phyloP scores from a whole-genome alignment of 2,329 filamentous ascomycete genomes.

The Penicillium hesseltinei region DNA sequence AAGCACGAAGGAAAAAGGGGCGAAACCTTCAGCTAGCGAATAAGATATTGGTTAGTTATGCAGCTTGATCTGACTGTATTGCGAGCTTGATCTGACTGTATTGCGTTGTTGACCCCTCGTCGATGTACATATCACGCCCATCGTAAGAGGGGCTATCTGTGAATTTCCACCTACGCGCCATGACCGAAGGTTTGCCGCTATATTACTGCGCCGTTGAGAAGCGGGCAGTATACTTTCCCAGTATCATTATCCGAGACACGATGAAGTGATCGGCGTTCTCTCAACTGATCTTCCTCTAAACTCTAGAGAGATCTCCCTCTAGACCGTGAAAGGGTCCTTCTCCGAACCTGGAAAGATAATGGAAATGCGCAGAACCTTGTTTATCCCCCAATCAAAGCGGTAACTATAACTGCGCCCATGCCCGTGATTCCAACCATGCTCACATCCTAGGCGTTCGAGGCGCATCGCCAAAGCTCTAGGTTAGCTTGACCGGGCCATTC shows the following conservation, averaged over 20 bases:
- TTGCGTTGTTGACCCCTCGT: background rate
- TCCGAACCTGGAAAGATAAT: background rate
- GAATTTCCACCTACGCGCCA: background rate
- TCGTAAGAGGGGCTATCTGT: background rate
- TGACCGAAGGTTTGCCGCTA: background rate
- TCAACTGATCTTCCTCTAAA: background rate
- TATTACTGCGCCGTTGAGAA: background rate
- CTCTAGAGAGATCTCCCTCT: background rate
- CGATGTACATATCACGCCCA: background rate
- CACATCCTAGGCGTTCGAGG: background rate
- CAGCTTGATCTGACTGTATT: conserved; percentile 2
- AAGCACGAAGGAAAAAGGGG: background rate
- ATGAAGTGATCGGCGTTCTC: background rate
- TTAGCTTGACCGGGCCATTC: background rate
- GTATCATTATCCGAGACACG: background rate
- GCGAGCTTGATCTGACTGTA: conserved; percentile 3
- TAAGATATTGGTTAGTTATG: background rate
- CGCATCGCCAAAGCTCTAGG: background rate
- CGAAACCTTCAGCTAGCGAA: background rate
- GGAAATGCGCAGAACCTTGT: background rate
- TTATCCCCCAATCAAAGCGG: background rate
- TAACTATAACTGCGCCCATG: background rate
- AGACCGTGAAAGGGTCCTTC: background rate
- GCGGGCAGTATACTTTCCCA: background rate
- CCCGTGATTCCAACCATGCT: background rate